Conservation (phyloP, 108 stramenopile species). For the Chaetoceros muelleri region DNA sequence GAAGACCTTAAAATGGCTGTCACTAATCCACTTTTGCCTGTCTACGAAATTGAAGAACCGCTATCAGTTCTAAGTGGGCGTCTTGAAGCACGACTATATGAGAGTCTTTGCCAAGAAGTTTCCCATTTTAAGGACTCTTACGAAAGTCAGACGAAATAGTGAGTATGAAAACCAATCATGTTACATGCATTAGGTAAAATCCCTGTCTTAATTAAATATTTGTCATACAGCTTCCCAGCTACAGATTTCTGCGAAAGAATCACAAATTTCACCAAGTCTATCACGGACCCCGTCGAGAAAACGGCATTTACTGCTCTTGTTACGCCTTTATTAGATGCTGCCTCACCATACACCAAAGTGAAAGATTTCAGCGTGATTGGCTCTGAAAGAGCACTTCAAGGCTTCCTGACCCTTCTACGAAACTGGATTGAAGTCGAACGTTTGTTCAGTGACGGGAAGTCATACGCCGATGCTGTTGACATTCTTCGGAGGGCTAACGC, state of each 20-base stretch:
- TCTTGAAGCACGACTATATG: constrained; percentile 62
- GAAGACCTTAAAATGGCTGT: constrained; percentile 57
- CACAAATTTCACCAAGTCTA: background rate
- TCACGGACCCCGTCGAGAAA: constrained; percentile 48
- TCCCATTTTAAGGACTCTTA: constrained; percentile 31
- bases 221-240: constrained; percentile 59
- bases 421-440: constrained; percentile 78
- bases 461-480: constrained; percentile 85
- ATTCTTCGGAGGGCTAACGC: constrained; percentile 78
- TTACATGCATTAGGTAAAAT: too few species aligned
- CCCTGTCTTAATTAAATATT: too few species aligned
- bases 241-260: constrained; percentile 30
- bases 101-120: constrained; percentile 44
- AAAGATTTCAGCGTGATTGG: constrained; percentile 51
- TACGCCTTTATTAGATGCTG: constrained; percentile 47
- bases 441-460: constrained; percentile 75
- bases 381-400: constrained; percentile 58
- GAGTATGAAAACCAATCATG: too few species aligned
- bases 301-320: constrained; percentile 57
- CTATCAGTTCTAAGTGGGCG: constrained; percentile 87
- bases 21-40: constrained; percentile 68
- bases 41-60: constrained; percentile 89
- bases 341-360: constrained; percentile 61
- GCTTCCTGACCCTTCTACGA: constrained; percentile 61
- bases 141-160: too few species aligned